Evolutionary conservation across 1,139 yeast genomes (phyloP).

Genomic region (Suhomyces bolitotheri): DNA sequence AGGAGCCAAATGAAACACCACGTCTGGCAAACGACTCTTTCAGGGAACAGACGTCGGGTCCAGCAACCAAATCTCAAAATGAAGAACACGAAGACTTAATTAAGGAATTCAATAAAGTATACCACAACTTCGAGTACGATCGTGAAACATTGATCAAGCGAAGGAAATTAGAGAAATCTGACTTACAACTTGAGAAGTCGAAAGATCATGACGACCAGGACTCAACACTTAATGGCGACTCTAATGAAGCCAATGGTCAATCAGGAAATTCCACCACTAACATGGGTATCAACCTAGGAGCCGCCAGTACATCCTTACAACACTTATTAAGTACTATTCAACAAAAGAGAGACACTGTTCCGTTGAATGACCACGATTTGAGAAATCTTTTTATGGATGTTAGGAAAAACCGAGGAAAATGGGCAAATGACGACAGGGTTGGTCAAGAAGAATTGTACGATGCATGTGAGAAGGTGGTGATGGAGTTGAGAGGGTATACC

Average conservation of each 20-base stretch:
- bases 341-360: constrained; percentile 68
- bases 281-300: constrained; percentile 58
- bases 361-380: constrained; percentile 81
- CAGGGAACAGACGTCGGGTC: constrained; percentile 5
- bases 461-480: constrained; percentile 92
- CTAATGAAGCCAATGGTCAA: constrained; percentile 8
- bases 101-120: constrained; percentile 56
- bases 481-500: constrained; percentile 86
- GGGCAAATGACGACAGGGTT: constrained; percentile 92
- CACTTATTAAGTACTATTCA: constrained; percentile 80
- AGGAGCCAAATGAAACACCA: constrained; percentile 5
- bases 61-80: constrained; percentile 13
- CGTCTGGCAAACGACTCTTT: constrained; percentile 7
- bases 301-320: constrained; percentile 79
- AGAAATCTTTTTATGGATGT: constrained; percentile 88
- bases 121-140: constrained; percentile 84
- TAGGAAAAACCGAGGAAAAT: constrained; percentile 89
- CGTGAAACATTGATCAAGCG: constrained; percentile 75
- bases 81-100: constrained; percentile 44
- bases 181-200: constrained; percentile 59
- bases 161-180: constrained; percentile 77
- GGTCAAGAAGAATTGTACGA: constrained; percentile 98
- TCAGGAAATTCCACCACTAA: constrained; percentile 14
- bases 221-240: constrained; percentile 3
- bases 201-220: constrained; percentile 11